phyloP scores from a whole-genome alignment of 2,329 filamentous ascomycete genomes.

The Fusarium sambucinum region DNA sequence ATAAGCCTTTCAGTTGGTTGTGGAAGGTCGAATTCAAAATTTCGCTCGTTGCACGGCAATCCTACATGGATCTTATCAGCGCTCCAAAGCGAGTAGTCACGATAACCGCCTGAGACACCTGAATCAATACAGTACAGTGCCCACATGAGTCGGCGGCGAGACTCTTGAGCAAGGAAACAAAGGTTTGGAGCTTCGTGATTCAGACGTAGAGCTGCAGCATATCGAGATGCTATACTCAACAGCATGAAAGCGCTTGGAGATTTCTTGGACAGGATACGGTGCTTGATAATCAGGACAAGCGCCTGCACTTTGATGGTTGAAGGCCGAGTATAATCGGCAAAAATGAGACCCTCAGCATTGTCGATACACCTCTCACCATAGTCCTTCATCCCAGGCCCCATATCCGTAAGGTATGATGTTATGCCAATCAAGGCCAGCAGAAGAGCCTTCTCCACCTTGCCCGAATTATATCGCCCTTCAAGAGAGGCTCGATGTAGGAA shows the following conservation, averaged over 20 bases:
- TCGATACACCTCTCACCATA: slow-evolving; percentile 67
- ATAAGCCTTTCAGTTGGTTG: slow-evolving; percentile 66
- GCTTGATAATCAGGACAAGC: slow-evolving; percentile 59
- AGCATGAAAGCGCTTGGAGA: slow-evolving; percentile 62
- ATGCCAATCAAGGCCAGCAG: slow-evolving; percentile 68
- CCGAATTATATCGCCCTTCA: slow-evolving; percentile 69
- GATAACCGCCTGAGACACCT: slow-evolving; percentile 58
- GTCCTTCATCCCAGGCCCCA: slow-evolving; percentile 64
- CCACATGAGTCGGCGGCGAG: slow-evolving; percentile 59
- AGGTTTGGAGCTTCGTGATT: slow-evolving; percentile 58
- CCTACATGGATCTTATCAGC: slow-evolving; percentile 57
- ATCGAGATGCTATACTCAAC: slow-evolving; percentile 58
- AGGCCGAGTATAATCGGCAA: slow-evolving; percentile 66
- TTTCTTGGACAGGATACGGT: slow-evolving; percentile 58
- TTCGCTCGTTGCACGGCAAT: slow-evolving; percentile 59
- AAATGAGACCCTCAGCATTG: slow-evolving; percentile 65
- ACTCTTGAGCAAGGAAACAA: slow-evolving; percentile 57
- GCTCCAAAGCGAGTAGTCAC: slow-evolving; percentile 60
- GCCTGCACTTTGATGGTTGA: slow-evolving; percentile 68
- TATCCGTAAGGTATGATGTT: slow-evolving; percentile 66
- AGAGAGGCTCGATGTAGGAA: slow-evolving; percentile 70
- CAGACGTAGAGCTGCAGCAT: slow-evolving; percentile 58
- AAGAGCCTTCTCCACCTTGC: slow-evolving; percentile 66
- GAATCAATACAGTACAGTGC: slow-evolving; percentile 59
- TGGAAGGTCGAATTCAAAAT: slow-evolving; percentile 68